Percentiles rank a stretch among this genome's conserved stretches.
These are phyloP conservation scores for Aegle marmelos DNA, from an alignment of 345 rosid species.

Conservation along the genomic window DNA sequence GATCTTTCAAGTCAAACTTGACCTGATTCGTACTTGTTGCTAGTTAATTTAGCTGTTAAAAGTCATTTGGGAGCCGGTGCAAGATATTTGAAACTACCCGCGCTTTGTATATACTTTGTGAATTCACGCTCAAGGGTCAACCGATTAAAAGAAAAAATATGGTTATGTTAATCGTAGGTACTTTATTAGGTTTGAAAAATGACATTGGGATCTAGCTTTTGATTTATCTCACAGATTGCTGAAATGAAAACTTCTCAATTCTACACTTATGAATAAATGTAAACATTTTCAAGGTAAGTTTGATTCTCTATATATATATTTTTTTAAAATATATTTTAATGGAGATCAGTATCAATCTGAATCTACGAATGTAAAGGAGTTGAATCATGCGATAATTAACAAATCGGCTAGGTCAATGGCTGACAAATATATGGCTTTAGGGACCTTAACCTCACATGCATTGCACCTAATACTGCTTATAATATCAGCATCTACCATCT, in stretches of 20 bases:
- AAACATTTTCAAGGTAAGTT: neutral
- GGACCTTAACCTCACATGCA: conserved; percentile 3
- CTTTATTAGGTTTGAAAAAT: too few relatives aligned
- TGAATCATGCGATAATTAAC: neutral
- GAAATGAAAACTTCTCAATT: neutral
- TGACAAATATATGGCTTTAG: neutral
- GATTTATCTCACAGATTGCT: too few relatives aligned
- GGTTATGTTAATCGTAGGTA: too few relatives aligned
- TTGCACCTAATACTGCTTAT: conserved; percentile 7
- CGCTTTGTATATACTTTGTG: too few relatives aligned
- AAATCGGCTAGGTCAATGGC: neutral
- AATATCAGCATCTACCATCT: neutral
- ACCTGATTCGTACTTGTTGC: neutral
- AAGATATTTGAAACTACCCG: too few relatives aligned
- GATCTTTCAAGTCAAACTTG: neutral
- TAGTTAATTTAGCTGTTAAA: too few relatives aligned
- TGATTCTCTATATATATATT: neutral
- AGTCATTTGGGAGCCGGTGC: too few relatives aligned
- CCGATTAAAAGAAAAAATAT: too few relatives aligned
- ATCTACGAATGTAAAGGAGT: neutral
- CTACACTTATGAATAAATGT: neutral
- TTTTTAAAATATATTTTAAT: neutral
- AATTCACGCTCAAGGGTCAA: too few relatives aligned
- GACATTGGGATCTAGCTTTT: too few relatives aligned
- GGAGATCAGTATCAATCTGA: neutral